phyloP scores from a whole-genome alignment of 345 rosid genomes.

The Orychophragmus violaceus region DNA sequence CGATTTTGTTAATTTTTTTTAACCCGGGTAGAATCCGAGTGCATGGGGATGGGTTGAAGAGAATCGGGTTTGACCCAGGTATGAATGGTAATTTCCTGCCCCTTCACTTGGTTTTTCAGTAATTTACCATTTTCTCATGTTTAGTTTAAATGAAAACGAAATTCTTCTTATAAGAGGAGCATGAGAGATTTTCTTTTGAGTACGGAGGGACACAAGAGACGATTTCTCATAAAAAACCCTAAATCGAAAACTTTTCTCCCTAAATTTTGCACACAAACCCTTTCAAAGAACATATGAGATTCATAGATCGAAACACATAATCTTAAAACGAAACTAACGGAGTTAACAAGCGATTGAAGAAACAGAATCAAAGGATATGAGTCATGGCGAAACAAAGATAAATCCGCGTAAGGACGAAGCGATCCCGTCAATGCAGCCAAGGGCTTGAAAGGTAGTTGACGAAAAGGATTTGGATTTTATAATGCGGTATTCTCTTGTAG shows the following conservation, averaged over 20 bases:
- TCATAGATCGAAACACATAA: constrained; percentile 5
- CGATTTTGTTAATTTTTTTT: no score
- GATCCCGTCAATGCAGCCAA: constrained; percentile 11
- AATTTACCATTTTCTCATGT: no score
- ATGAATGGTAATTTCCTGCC: no score
- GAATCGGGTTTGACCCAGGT: no score
- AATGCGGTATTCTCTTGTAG: not conserved
- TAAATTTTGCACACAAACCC: not conserved
- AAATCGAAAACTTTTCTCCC: not conserved
- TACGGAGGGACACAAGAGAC: no score
- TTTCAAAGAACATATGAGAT: not conserved
- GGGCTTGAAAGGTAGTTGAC: not conserved
- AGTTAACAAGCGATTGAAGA: not conserved
- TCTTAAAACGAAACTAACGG: not conserved
- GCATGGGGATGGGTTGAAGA: no score
- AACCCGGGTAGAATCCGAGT: no score
- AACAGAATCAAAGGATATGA: constrained; percentile 26
- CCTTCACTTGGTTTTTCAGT: no score
- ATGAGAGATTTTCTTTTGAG: no score
- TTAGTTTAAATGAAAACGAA: no score
- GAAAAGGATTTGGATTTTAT: constrained; percentile 5
- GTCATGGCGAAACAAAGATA: constrained; percentile 24
- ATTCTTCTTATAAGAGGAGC: no score
- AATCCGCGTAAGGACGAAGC: constrained; percentile 6
- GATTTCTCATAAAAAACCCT: no score